phyloP scores from a whole-genome alignment of 352 stramenopile genomes.

The Blastocystis hominis region DNA sequence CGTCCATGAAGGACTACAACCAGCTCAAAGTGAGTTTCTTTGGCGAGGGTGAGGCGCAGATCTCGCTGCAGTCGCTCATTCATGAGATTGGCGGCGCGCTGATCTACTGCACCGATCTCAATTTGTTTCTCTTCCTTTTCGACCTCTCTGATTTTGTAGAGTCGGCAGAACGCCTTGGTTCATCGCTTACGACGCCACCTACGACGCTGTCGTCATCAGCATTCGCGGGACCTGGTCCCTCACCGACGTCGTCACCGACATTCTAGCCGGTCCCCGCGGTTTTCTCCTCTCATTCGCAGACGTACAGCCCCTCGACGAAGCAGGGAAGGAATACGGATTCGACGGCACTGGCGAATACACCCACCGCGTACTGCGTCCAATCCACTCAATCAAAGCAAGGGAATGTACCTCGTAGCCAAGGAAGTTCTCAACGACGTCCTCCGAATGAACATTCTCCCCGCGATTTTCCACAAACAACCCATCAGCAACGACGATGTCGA shows the following conservation, averaged over 20 bases:
- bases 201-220: conserved; percentile 20
- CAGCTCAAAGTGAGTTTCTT: neutral
- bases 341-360: conserved; percentile 23
- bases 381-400: neutral
- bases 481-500: neutral
- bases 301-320: neutral
- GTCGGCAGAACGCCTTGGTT: conserved; percentile 34
- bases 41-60: neutral
- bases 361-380: neutral
- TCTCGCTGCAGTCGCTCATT: conserved; percentile 8
- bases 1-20: neutral
- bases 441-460: neutral
- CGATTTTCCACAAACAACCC: neutral
- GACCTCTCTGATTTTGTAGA: neutral
- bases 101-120: conserved; percentile 23
- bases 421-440: conserved; percentile 6
- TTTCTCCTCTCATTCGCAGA: neutral
- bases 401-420: conserved; percentile 30
- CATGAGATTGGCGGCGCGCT: neutral
- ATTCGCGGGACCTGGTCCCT: conserved; percentile 40
- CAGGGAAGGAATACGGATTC: conserved; percentile 1
- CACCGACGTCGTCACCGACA: conserved; percentile 31
- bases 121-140: neutral
- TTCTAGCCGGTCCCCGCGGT: neutral
- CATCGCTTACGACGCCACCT: conserved; percentile 30